These are phyloP conservation scores for Orbilia brochopaga DNA, from an alignment of 2,329 filamentous ascomycete species.

Conservation along the genomic window DNA sequence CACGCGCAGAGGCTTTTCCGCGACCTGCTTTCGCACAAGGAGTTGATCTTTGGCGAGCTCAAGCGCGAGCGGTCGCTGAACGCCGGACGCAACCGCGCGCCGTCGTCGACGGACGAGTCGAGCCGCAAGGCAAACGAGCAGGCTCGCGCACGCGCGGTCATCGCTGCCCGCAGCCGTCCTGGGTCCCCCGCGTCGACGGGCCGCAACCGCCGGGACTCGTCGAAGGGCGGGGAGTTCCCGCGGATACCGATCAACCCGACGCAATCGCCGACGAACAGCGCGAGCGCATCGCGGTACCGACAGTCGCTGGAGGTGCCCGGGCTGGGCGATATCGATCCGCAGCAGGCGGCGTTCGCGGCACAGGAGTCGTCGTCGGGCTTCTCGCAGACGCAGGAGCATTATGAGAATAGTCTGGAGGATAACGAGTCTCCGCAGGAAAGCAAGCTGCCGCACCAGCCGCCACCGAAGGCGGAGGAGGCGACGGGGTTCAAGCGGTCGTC, in stretches of 20 bases:
- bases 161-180: slow-evolving; percentile 74
- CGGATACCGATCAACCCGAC: slow-evolving; percentile 56
- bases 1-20: slow-evolving; percentile 88
- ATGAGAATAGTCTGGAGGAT: slow-evolving; percentile 48
- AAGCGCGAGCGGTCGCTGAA: slow-evolving; percentile 82
- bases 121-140: slow-evolving; percentile 93
- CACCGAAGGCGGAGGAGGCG: slow-evolving; percentile 53
- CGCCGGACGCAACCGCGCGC: slow-evolving; percentile 74
- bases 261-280: slow-evolving; percentile 29
- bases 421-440: slow-evolving; percentile 58
- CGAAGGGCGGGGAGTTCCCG: slow-evolving; percentile 56
- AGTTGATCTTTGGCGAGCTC: slow-evolving; percentile 91
- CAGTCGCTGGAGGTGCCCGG: slow-evolving; percentile 44
- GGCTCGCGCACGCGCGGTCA: slow-evolving; percentile 82
- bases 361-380: slow-evolving; percentile 52
- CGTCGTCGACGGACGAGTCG: slow-evolving; percentile 87
- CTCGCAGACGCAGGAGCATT: slow-evolving; percentile 56
- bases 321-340: slow-evolving; percentile 53
- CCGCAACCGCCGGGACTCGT: slow-evolving; percentile 55
- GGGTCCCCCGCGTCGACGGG: slow-evolving; percentile 72
- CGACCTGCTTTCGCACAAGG: slow-evolving; percentile 91
- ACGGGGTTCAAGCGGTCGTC: slow-evolving; percentile 33
- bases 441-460: slow-evolving; percentile 51
- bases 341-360: slow-evolving; percentile 61
- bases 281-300: slow-evolving; percentile 24